phyloP scores from a whole-genome alignment of 2,329 filamentous ascomycete species.

The Calonectria pauciramosa region DNA sequence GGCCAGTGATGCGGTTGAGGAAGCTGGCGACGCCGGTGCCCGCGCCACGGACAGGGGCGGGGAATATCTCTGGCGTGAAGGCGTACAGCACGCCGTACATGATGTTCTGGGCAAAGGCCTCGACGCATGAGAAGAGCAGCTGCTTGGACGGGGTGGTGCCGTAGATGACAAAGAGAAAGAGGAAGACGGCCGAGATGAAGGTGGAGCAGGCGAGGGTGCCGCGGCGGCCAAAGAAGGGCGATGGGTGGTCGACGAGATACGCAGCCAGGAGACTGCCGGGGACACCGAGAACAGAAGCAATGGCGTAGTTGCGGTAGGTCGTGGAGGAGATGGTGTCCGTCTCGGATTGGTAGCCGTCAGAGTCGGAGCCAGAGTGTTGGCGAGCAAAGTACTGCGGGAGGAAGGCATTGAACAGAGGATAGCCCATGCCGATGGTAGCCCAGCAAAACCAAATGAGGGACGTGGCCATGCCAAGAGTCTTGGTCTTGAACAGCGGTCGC shows the following conservation, averaged over 20 bases:
- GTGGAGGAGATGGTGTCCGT: slow-evolving; percentile 57
- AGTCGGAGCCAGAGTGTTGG: slow-evolving; percentile 59
- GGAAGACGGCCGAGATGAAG: slow-evolving; percentile 75
- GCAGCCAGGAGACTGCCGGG: slow-evolving; percentile 83
- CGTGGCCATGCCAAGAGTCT: slow-evolving; percentile 66
- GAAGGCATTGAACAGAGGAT: slow-evolving; percentile 91
- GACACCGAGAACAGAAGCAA: slow-evolving; percentile 82
- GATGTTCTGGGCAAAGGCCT: slow-evolving; percentile 81
- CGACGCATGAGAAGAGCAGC: slow-evolving; percentile 75
- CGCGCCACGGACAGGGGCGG: slow-evolving; percentile 78
- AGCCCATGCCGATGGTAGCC: slow-evolving; percentile 87
- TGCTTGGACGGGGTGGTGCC: slow-evolving; percentile 70
- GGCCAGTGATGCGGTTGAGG: slow-evolving; percentile 76
- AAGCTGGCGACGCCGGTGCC: slow-evolving; percentile 81
- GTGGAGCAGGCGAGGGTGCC: slow-evolving; percentile 79
- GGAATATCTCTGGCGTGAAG: slow-evolving; percentile 84
- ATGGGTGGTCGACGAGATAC: slow-evolving; percentile 76
- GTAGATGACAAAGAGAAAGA: slow-evolving; percentile 76
- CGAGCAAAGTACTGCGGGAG: slow-evolving; percentile 85
- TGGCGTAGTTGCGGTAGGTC: slow-evolving; percentile 85
- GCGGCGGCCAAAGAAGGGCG: slow-evolving; percentile 75
- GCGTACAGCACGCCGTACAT: slow-evolving; percentile 84
- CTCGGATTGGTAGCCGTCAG: slow-evolving; percentile 46
- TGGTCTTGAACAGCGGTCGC: slow-evolving; percentile 72
- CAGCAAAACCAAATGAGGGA: slow-evolving; percentile 82